phyloP scores from a whole-genome alignment of 768 basidiomycete species.

The Porpolomopsis calyptriformis region DNA sequence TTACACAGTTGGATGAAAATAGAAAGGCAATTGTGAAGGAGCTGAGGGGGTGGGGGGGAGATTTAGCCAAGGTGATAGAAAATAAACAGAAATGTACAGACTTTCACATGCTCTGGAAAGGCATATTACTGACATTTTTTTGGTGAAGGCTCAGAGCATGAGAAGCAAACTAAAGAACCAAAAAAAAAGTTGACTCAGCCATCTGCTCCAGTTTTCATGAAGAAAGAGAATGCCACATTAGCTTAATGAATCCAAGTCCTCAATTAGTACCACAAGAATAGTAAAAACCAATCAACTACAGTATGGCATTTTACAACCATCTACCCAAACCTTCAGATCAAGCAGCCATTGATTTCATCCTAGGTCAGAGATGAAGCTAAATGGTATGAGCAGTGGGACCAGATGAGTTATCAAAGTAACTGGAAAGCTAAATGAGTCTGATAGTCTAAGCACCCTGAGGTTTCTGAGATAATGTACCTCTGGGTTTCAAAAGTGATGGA shows the following conservation, averaged over 20 bases:
- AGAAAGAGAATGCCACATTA: constrained; percentile 17
- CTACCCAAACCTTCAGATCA: constrained; percentile 20
- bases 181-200: neutral
- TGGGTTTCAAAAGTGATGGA: constrained; percentile 28
- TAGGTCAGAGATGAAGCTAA: constrained; percentile 21
- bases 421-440: constrained; percentile 14
- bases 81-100: constrained; percentile 9
- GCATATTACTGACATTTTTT: neutral
- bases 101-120: neutral
- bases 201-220: constrained; percentile 5
- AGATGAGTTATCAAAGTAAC: neutral
- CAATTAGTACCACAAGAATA: constrained; percentile 18
- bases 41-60: constrained; percentile 8
- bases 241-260: constrained; percentile 20
- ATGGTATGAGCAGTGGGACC: constrained; percentile 14
- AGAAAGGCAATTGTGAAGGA: constrained; percentile 12
- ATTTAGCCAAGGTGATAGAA: constrained; percentile 7
- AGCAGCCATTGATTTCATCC: constrained; percentile 16
- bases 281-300: constrained; percentile 16
- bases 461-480: constrained; percentile 24
- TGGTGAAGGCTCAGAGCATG: neutral
- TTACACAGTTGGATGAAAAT: constrained; percentile 61
- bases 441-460: constrained; percentile 24
- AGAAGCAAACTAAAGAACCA: neutral
- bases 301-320: constrained; percentile 15